Conservation (phyloP, 2,329 filamentous ascomycete genomes). For the Diplodia sapinea region DNA sequence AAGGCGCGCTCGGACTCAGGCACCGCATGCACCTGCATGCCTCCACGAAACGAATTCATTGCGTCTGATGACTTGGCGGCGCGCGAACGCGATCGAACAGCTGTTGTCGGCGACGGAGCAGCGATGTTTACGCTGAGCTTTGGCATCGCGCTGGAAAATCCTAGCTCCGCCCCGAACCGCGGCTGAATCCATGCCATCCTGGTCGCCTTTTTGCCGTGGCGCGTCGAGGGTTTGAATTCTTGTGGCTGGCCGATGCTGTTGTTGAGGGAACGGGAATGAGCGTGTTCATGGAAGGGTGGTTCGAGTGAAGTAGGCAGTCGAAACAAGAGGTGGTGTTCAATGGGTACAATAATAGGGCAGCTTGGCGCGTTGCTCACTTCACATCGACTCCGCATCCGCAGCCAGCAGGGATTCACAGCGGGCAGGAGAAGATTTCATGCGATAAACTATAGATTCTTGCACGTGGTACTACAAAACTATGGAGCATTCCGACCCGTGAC, state of each 20-base stretch:
- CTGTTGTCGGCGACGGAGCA: background rate
- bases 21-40: conserved; percentile 70
- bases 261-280: background rate
- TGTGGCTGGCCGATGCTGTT: background rate
- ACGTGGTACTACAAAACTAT: background rate
- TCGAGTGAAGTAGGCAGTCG: background rate
- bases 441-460: background rate
- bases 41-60: conserved; percentile 35
- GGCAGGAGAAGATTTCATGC: background rate
- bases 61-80: conserved; percentile 16
- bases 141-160: conserved; percentile 25
- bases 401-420: no score
- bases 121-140: conserved; percentile 22
- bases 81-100: conserved; percentile 22
- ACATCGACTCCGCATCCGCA: background rate
- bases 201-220: background rate
- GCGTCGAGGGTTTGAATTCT: background rate
- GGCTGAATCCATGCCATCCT: conserved; percentile 24
- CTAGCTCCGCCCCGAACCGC: conserved; percentile 23
- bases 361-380: conserved; percentile 9
- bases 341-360: background rate
- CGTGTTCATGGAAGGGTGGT: background rate
- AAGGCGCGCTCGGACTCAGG: conserved; percentile 66
- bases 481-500: background rate
- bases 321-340: background rate